Percentiles rank a stretch among this genome's conserved stretches.
These are phyloP conservation scores for Cairneyella variabilis DNA, from an alignment of 495 filamentous ascomycete species.

Conservation along the genomic window DNA sequence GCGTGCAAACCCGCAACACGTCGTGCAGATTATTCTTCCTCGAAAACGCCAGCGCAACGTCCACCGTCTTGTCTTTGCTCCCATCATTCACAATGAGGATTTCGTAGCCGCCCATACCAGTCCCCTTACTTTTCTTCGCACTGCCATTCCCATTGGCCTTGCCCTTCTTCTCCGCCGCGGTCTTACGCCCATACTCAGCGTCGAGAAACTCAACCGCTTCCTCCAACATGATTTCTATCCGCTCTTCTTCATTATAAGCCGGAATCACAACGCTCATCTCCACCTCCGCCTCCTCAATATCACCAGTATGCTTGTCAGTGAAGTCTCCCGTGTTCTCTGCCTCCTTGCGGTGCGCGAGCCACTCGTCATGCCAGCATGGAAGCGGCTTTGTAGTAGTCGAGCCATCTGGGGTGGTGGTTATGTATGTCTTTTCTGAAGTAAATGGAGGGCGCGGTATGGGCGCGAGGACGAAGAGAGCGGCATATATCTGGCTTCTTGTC, in stretches of 20 bases:
- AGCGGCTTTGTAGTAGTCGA: conserved; percentile 54
- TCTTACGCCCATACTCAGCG: conserved; percentile 60
- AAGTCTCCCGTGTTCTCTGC: conserved; percentile 42
- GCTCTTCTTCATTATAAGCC: conserved; percentile 89
- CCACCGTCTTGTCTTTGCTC: conserved; percentile 77
- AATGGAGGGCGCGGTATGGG: conserved; percentile 72
- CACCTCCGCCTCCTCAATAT: conserved; percentile 50
- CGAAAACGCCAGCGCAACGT: conserved; percentile 76
- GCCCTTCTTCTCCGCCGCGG: conserved; percentile 26
- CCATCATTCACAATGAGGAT: conserved; percentile 94
- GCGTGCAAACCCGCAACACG: conserved; percentile 69
- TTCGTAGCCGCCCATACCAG: conserved; percentile 67
- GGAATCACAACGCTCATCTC: conserved; percentile 88
- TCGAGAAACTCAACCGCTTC: conserved; percentile 88
- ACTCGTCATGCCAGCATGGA: conserved; percentile 79
- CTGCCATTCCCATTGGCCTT: conserved; percentile 13
- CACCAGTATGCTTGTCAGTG: conserved; percentile 28
- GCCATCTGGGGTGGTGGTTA: conserved; percentile 66
- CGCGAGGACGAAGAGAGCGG: conserved; percentile 67
- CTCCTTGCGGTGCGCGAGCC: conserved; percentile 48
- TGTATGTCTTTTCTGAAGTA: conserved; percentile 82
- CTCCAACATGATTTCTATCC: conserved; percentile 77
- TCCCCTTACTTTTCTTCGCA: neutral
- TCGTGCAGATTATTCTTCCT: conserved; percentile 54
- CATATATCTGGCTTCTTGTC: conserved; percentile 54